Evolutionary conservation across 306 rosid genomes (phyloP), one percentile per base, ranked within the genome.

Genomic region (Trifolium pratense): DNA sequence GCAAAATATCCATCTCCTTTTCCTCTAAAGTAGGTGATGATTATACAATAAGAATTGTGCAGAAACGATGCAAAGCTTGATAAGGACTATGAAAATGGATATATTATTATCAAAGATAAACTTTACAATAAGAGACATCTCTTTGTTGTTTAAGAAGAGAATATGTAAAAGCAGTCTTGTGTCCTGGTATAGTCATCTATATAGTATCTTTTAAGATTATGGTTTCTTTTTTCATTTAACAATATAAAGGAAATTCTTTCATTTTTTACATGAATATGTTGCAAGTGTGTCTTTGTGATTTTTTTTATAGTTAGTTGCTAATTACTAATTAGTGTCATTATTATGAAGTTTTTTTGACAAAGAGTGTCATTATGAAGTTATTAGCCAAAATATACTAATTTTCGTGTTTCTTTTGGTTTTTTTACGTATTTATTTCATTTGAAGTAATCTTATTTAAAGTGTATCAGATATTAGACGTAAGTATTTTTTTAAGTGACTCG

Each of bases 81-180:
- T 13, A 80, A 80, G 45, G 67, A 77, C 36, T 80, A 62, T 80
- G 78, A 76, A 75, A 81, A 73, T 62, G 52, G 58, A 68, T 57
- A 61, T 62, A 26, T 26, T 62, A 26, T 26, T 16, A 46, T 66
- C 2, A 7, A 68, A 64, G 36, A 58, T 56, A 34, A 80, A 43
- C 67, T 70, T 73, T 73, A 58, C 79, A 81, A 77, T 71, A 48
- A 71, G 68, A 52, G 82, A 90, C 88, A 90, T 84, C 92, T 89
- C 69, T 42, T 49, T 75, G 73, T 68, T 26, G 52, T 76, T 75
- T 72, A 25, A 69, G 9, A 55, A 58, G 80, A 69, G 75, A 87
- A 75, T 75, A 13, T 68, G 21, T 49, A 64, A 49, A 80, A 51
- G 13, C 45, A 39, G 45, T 9, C 45, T 39, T 39, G 13, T 39